Evolutionary conservation across 148 eudicot genomes (phyloP).

Genomic region (Rhododendron vialii): DNA sequence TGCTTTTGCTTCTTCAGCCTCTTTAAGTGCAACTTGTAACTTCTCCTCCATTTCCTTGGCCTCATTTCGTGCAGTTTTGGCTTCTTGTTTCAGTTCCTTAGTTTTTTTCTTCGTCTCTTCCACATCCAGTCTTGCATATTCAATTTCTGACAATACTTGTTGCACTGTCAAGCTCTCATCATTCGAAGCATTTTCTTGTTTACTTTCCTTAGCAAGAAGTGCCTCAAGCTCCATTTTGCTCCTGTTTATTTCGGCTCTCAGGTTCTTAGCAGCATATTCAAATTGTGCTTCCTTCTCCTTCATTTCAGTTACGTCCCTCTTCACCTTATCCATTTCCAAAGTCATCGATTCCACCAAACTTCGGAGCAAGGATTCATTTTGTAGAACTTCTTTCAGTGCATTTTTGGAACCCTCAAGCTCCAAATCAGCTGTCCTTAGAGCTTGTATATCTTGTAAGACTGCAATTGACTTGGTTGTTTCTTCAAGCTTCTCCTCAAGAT

Average conservation of each 20-base stretch:
- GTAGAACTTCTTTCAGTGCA: conserved; percentile 26
- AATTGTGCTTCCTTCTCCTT: conserved; percentile 28
- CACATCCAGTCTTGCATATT: conserved; percentile 33
- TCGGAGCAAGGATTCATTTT: conserved; percentile 40
- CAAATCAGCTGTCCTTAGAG: conserved; percentile 18
- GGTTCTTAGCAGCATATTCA: conserved; percentile 24
- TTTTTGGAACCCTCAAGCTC: conserved; percentile 40
- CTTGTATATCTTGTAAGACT: conserved; percentile 34
- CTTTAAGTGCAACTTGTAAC: conserved; percentile 34
- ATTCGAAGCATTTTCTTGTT: conserved; percentile 25
- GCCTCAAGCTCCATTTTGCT: conserved; percentile 45
- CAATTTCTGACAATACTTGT: conserved; percentile 34
- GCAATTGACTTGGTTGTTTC: conserved; percentile 43
- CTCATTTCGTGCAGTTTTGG: conserved; percentile 26
- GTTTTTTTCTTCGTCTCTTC: conserved; percentile 31
- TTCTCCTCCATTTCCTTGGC: conserved; percentile 38
- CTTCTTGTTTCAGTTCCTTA: conserved; percentile 31
- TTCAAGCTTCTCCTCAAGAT: conserved; percentile 42
- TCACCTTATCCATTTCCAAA: conserved; percentile 44
- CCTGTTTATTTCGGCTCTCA: conserved; percentile 35
- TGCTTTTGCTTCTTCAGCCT: conserved; percentile 62
- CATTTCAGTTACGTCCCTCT: conserved; percentile 36
- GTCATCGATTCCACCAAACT: conserved; percentile 41
- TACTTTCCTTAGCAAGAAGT: conserved; percentile 27
- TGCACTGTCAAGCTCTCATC: conserved; percentile 34